Base-by-base conservation (phyloP, 2,329 filamentous ascomycete genomes). In the Colletotrichum nymphaeae region DNA sequence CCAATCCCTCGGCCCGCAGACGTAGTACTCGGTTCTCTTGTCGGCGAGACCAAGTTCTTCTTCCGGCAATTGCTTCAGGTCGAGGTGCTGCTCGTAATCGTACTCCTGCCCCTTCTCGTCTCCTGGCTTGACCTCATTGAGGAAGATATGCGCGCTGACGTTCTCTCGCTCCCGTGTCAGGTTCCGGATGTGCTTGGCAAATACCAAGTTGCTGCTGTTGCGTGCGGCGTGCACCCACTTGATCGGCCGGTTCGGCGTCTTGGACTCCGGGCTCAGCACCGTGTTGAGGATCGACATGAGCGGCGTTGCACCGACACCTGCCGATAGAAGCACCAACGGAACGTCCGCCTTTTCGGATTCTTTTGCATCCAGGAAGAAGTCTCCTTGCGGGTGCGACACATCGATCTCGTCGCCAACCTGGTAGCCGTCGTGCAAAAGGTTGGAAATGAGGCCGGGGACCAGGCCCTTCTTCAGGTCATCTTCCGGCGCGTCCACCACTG, bases 1-100 rank as follows among this genome's bases (percentile, higher is more conserved):
- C 85, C 95, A 95, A 8, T 80, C 79, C 73, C 87, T 86, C 0
- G 93, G 93, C 0, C 93, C 94, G 78, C 94, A 95, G 66, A 94
- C 83, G 77, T 89, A 95, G 80, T 95, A 95, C 78, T 91, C 85
- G 0, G 93, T 86, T 56, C 82, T 82, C 1, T 81, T 63, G 76
- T 92, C 84, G 24, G 85, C 83, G 1, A 92, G 79, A 76, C 87
- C 89, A n/a, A 95, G 82, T 0, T 82, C 78, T 9, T 88, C 83
- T 28, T 82, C 79, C 75, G 89, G 86, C 49, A 94, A 79, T 67
- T 85, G 86, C 37, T 84, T 81, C n/a, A 95, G 80, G 70, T 91
- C 86, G 19, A 94, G 82, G 8, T 89, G 86, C 4, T 92, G 90
- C 9, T 83, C 82, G 76, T 90, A 85, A 70, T 92, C 83, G 80